Conservation (phyloP, 2,329 filamentous ascomycete species). For the Metarhizium brunneum region DNA sequence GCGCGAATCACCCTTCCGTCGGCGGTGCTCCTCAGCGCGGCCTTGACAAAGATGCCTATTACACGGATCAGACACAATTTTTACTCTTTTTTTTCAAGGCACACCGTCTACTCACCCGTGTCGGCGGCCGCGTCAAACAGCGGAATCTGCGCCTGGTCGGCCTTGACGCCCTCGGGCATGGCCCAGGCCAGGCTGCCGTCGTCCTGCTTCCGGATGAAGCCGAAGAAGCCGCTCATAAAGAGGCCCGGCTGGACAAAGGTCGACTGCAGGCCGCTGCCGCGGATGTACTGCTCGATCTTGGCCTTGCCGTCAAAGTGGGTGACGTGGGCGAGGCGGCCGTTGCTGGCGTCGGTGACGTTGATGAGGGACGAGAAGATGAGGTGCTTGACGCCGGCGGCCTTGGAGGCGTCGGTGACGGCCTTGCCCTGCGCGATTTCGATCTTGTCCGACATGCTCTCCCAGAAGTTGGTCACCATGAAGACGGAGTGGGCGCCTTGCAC, state of each 20-base stretch:
- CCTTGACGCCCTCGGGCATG: conserved; percentile 16
- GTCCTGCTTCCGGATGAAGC: conserved; percentile 17
- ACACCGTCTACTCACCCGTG: conserved; percentile 25
- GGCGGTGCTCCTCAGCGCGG: conserved; percentile 21
- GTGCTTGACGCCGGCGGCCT: conserved; percentile 33
- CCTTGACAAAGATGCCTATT: conserved; percentile 24
- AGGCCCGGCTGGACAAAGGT: conserved; percentile 42
- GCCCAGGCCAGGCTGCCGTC: conserved; percentile 19
- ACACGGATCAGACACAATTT: background rate
- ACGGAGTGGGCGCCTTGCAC: conserved; percentile 33
- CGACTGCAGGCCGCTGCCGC: conserved; percentile 33
- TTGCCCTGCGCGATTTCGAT: conserved; percentile 33
- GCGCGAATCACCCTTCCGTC: conserved; percentile 25
- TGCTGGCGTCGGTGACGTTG: conserved; percentile 25
- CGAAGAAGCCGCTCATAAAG: conserved; percentile 43
- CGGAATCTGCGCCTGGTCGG: conserved; percentile 24
- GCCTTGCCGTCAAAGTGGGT: conserved; percentile 49
- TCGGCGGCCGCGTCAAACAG: conserved; percentile 28
- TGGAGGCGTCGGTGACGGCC: conserved; percentile 34
- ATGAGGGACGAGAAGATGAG: conserved; percentile 37
- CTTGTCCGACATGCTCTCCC: conserved; percentile 23
- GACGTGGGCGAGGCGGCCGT: conserved; percentile 28
- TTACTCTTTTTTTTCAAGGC: no score
- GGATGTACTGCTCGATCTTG: conserved; percentile 47
- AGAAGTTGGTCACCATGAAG: conserved; percentile 31